A percentile compares a stretch with the other conserved stretches of the same genome.
phyloP scores from a whole-genome alignment of 306 rosid species.

The Abrus pulchellus region DNA sequence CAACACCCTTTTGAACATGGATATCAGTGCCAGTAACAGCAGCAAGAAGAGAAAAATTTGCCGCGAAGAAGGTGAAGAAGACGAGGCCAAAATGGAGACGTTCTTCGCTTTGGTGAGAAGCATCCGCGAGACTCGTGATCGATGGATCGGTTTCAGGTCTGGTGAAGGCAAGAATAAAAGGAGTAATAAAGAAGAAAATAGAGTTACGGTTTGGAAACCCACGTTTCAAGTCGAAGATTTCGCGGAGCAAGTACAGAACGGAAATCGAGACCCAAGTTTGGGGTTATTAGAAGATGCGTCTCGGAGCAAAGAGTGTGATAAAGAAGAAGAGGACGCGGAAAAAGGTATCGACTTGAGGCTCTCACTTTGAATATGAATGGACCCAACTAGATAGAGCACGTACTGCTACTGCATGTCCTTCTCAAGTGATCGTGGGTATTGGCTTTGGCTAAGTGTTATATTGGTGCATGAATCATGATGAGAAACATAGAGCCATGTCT shows the following conservation, averaged over 20 bases:
- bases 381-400: neutral
- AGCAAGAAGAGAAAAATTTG: slow-evolving; percentile 60
- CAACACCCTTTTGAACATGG: slow-evolving; percentile 24
- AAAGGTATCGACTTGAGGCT: slow-evolving; percentile 58
- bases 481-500: too few relatives aligned
- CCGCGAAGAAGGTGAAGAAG: slow-evolving; percentile 44
- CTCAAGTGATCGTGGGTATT: too few relatives aligned
- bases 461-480: too few relatives aligned
- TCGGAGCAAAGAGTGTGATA: neutral
- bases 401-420: neutral
- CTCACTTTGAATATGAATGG: slow-evolving; percentile 48
- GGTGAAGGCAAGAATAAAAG: neutral
- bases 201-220: slow-evolving; percentile 61
- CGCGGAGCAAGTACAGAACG: neutral
- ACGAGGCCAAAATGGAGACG: slow-evolving; percentile 60
- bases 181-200: slow-evolving; percentile 33
- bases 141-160: slow-evolving; percentile 42
- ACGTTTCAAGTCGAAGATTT: slow-evolving; percentile 65
- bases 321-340: slow-evolving; percentile 24
- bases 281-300: neutral
- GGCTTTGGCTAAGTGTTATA: too few relatives aligned
- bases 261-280: slow-evolving; percentile 4
- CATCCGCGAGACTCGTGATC: slow-evolving; percentile 63
- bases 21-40: neutral
- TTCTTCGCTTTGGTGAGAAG: slow-evolving; percentile 63